A percentile compares a stretch with the other conserved stretches of the same genome.
These are phyloP conservation scores for Amauroascus verrucosus DNA, from an alignment of 2,329 filamentous ascomycete species.

Conservation along the genomic window DNA sequence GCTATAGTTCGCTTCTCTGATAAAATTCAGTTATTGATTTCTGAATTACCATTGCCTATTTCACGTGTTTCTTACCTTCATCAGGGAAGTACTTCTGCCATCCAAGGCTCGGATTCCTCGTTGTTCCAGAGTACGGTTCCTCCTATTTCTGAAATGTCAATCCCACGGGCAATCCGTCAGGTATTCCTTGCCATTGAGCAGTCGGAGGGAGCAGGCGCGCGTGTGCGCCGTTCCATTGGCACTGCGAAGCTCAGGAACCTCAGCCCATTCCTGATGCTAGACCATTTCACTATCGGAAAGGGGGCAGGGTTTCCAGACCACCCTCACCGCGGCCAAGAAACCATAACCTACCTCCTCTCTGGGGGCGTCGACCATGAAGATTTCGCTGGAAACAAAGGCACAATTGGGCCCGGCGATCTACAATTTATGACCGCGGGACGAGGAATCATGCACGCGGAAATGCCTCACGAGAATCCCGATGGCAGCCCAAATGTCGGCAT, in stretches of 20 bases:
- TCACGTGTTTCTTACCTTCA: neutral
- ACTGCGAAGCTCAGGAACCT: slow-evolving; percentile 75
- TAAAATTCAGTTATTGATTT: neutral
- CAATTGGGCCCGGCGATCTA: slow-evolving; percentile 74
- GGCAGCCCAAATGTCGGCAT: slow-evolving; percentile 72
- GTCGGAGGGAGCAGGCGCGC: slow-evolving; percentile 76
- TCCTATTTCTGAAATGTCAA: slow-evolving; percentile 45
- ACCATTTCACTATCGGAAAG: slow-evolving; percentile 72
- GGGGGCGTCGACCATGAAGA: slow-evolving; percentile 88
- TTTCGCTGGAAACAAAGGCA: slow-evolving; percentile 76
- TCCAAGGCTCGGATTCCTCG: neutral
- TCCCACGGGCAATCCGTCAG: slow-evolving; percentile 67
- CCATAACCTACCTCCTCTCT: slow-evolving; percentile 78
- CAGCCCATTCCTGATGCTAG: slow-evolving; percentile 90
- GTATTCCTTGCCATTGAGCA: slow-evolving; percentile 78
- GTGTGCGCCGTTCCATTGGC: slow-evolving; percentile 78
- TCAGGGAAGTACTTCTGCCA: neutral
- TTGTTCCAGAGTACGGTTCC: neutral
- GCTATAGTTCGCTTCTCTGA: neutral
- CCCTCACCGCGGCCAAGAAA: slow-evolving; percentile 71
- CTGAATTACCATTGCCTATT: neutral
- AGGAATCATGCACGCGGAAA: slow-evolving; percentile 91
- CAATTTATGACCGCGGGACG: slow-evolving; percentile 96
- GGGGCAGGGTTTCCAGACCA: slow-evolving; percentile 89
- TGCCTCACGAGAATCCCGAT: slow-evolving; percentile 71